Evolutionary conservation across 495 filamentous ascomycete species (phyloP), one percentile per base, ranked within the genome.

Genomic region (Penicillium paxilli): DNA sequence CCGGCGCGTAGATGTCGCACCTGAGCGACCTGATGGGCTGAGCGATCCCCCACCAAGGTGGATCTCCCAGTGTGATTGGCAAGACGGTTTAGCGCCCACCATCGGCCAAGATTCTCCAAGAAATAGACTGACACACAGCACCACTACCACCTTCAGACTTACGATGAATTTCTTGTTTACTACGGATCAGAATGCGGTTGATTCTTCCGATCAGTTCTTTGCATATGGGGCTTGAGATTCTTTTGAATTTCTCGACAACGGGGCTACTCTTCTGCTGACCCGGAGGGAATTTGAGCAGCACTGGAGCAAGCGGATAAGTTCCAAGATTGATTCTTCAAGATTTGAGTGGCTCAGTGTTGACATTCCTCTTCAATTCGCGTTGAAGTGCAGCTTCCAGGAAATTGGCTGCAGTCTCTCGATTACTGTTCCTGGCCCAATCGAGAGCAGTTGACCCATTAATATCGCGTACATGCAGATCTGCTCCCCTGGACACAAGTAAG

Each of bases 1-100:
- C 57, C 14, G 58, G 62, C 62, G 62, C 62, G 51, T 65, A 56
- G 17, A 55, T 21, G 46, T 42, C 14, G 45, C 28, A 32, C 10
- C 28, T 45, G 35, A 8, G 33, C 37, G 25, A 62, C 44, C 11
- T 58, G 47, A 59, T 55, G 52, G 56, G 61, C 44, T 33, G 24
- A 33, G 17, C 21, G 8, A 48, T 24, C 5, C n/a, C 32, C 32
- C 44, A 50, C 28, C 37, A 42, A 16, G 25, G 49, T 59, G 52
- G 44, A 40, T 33, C 45, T 21, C 2, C 0, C 9, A 20, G 6
- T 22, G 4, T 57, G 35, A 60, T 60, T 63, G 60, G 56, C 19
- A 17, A 16, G 5, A 11, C 20, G 14, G 1, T 1, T 35, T 42
- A 32, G 38, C 57, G 47, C 54, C 41, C 19, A 28, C 22, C 22